A percentile compares a stretch with the other conserved stretches of the same genome.
These are phyloP conservation scores for Sporothrix brasiliensis DNA, from an alignment of 2,329 filamentous ascomycete species.

Conservation along the genomic window DNA sequence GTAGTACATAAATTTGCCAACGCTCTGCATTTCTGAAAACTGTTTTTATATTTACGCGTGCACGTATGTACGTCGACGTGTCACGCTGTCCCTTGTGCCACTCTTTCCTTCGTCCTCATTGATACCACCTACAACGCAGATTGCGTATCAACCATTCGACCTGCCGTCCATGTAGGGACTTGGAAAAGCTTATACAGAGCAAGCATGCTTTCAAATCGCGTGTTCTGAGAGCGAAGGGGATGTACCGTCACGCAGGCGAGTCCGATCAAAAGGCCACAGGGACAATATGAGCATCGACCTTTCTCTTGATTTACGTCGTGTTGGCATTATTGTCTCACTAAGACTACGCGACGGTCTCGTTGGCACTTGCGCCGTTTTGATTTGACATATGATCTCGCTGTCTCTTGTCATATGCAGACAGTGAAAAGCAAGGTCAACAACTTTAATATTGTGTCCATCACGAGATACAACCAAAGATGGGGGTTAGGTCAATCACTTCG, in stretches of 20 bases:
- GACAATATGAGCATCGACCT: neutral
- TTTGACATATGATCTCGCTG: neutral
- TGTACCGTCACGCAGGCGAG: neutral
- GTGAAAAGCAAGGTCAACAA: neutral
- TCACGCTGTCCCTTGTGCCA: neutral
- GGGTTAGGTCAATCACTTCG: neutral
- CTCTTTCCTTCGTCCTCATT: neutral
- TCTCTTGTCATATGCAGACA: constrained; percentile 14
- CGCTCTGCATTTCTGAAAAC: too few relatives aligned
- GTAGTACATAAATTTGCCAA: neutral
- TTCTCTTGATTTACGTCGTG: neutral
- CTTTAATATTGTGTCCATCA: neutral
- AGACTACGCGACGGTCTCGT: neutral
- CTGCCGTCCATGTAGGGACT: neutral
- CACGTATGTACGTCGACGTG: neutral
- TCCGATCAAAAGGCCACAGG: neutral
- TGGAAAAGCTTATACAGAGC: too few relatives aligned
- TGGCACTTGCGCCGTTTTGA: neutral
- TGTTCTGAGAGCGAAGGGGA: neutral
- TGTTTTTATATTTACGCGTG: neutral
- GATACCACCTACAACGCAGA: neutral
- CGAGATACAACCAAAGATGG: neutral
- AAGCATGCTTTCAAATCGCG: neutral
- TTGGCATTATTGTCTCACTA: neutral
- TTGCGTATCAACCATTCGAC: neutral